Evolutionary conservation across 192 early-diverging fungal species (phyloP).

Genomic region (Irineochytrium annulatum): DNA sequence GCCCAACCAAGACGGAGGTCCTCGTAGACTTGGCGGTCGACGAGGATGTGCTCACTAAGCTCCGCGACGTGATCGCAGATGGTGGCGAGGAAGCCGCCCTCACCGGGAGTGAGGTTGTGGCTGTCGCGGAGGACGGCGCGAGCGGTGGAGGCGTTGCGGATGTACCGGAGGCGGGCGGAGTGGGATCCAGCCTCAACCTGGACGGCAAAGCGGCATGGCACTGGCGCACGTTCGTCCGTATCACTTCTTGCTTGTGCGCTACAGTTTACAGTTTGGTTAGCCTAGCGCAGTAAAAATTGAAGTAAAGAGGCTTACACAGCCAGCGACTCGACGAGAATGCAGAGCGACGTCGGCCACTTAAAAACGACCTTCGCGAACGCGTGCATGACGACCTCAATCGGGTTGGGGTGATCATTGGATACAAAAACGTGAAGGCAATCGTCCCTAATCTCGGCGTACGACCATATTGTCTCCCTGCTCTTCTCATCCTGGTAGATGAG

Average conservation of each 20-base stretch:
- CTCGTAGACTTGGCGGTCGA: constrained; percentile 5
- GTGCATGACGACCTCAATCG: constrained; percentile 26
- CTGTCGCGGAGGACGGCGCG: background rate
- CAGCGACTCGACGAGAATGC: constrained; percentile 25
- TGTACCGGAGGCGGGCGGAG: constrained; percentile 15
- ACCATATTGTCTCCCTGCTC: constrained; percentile 19
- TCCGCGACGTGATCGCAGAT: background rate
- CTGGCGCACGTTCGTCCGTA: constrained; percentile 6
- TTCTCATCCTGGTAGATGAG: constrained; percentile 3
- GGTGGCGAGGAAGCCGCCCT: background rate
- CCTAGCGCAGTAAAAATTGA: constrained; percentile 2
- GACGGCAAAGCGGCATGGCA: constrained; percentile 19
- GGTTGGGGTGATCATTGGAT: constrained; percentile 21
- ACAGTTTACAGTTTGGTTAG: background rate
- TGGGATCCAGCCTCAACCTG: constrained; percentile 24
- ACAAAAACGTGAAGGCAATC: constrained; percentile 23
- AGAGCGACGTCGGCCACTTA: constrained; percentile 12
- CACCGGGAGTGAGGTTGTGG: background rate
- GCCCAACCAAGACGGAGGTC: background rate
- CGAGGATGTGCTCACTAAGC: background rate
- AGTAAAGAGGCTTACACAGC: background rate
- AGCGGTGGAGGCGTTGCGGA: constrained; percentile 15
- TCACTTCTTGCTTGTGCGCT: constrained; percentile 11
- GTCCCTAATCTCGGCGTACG: constrained; percentile 10
- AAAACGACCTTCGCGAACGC: constrained; percentile 13